Base-by-base conservation (phyloP, 1,284 basidiomycete species). In the Naganishia cerealis region DNA sequence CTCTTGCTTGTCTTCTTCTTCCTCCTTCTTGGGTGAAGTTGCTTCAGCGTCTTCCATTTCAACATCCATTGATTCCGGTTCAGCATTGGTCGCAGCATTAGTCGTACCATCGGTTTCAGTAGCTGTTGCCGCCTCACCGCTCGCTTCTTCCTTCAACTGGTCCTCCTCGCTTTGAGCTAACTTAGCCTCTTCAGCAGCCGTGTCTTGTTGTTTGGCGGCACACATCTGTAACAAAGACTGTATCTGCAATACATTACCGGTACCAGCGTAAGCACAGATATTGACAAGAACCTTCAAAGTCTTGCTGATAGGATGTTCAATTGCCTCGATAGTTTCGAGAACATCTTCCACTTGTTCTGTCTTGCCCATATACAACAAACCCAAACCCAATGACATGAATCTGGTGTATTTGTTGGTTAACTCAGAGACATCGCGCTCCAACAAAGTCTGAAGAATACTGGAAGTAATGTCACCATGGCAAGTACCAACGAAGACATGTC, bases 201-300 rank as follows among this genome's bases (percentile, higher is more conserved):
- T n/a, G n/a, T n/a, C n/a, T n/a, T n/a, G n/a, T n/a, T n/a, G n/a
- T n/a, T n/a, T n/a, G n/a, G n/a, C n/a, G n/a, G n/a, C n/a, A n/a
- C n/a, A n/a, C n/a, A n/a, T n/a, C n/a, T 97, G 93, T n/a, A 99
- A 85, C 86, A 99, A 90, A 56, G 85, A 84, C 78, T 99, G 96
- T 36, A 99, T 86, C 81, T 93, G 93, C 67, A 99, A 84, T 2
- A 98, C 95, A 76, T 98, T 96, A 46, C 95, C 94, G 0, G 93
- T 95, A 5, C 92, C 96, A 2, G 94, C 95, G 77, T 90, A 98
- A 1, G 94, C 88, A 78, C 94, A 97, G 56, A 92, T 91, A 75
- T 98, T 93, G 21, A 98, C 92, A 54, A 99, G 84, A 65, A 97
- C 89, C 73, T 92, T 90, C 0, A 92, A 91, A 62, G 92, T 92